Base-by-base conservation (phyloP, 106 monocot species). In the Allium sativum region DNA sequence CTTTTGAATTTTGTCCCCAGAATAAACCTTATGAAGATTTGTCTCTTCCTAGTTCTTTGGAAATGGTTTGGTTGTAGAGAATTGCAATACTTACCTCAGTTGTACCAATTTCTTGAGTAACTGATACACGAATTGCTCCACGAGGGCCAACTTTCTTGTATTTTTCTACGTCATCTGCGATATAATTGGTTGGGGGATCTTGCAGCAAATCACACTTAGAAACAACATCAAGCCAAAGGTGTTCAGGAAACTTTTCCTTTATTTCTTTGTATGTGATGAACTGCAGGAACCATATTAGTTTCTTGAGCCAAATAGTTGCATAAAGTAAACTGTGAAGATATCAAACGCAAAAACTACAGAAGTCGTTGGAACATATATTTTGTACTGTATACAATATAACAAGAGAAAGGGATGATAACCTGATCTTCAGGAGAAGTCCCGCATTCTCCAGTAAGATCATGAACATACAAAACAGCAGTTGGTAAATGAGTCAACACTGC, bases 361-460 rank as follows among this genome's bases (percentile, higher is more conserved):
- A 0, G 31, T 31, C 31, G 31, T n/a, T 1, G 12, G 45, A 40
- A 47, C 14, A 62, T 47, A 12, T 47, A 47, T 44, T 46, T 1
- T 45, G 61, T 4, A 45, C 18, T 10, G 14, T 13, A 15, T 18
- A 18, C 0, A 21, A 61, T 42, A 9, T 18, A 59, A 31, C 15
- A 59, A 59, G 44, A 44, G 59, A 18, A 44, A 74, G 13, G 16
- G 15, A 46, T 4, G 40, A 66, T 44, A 71, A 88, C 93, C 91
- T 98, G 98, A 77, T 98, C 80, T 44, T 69, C 74, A n/a, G 80
- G 60, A 19, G 98, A 88, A 47, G 82, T 98, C 9, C 98, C 98
- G 68, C 91, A 98, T 74, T 98, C 92, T 46, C 88, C 98, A 53
- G 91, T 76, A 57, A 92, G 82, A 65, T 98, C 98, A 72, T 98